Evolutionary conservation across 1,284 basidiomycete genomes (phyloP), one percentile per base, ranked within the genome.

Genomic region (Stereum hirsutum): DNA sequence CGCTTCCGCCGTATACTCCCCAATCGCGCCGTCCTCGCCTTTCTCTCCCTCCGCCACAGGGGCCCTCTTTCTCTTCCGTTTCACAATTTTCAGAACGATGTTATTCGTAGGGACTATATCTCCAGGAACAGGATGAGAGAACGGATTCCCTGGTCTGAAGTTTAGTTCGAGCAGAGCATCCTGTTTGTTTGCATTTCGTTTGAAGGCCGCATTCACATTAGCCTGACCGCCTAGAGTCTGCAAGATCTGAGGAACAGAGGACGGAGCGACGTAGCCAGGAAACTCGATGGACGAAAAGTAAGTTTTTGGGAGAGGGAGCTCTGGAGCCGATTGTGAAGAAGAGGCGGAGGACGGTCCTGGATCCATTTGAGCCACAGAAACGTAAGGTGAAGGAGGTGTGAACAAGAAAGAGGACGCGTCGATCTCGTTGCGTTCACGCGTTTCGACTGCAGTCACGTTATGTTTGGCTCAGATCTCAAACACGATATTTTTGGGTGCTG

Each of bases 251-350:
- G 74, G 68, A 4, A 85, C 70, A 25, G 89, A 89, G 1, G 70
- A 58, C 1, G 68, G 57, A 8, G 71, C 65, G 41, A 96, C 81
- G 50, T 89, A 89, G 43, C 90, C 90, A 6, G 91, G 92, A 63
- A 91, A 94, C 62, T 96, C 92, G 50, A 96, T 68, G 3, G 89
- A 82, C 54, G 85, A 88, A 60, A 81, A 85, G 17, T 76, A 66
- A 3, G 68, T 66, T 25, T 74, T 67, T 6, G 84, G 78, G 7
- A 92, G 68, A 5, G 74, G 63, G 12, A 52, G 62, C 45, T 68
- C 63, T 7, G 63, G 68, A 0, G 77, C 73, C 3, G 10, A 20
- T 14, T 34, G 33, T 5, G 33, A 12, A 2, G 15, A n/a, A 34
- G n/a, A n/a, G n/a, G 10, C 21, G 33, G 33, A 17, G 21, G 33